phyloP scores from a whole-genome alignment of 2,329 filamentous ascomycete species.

The Fusarium pseudocircinatum region DNA sequence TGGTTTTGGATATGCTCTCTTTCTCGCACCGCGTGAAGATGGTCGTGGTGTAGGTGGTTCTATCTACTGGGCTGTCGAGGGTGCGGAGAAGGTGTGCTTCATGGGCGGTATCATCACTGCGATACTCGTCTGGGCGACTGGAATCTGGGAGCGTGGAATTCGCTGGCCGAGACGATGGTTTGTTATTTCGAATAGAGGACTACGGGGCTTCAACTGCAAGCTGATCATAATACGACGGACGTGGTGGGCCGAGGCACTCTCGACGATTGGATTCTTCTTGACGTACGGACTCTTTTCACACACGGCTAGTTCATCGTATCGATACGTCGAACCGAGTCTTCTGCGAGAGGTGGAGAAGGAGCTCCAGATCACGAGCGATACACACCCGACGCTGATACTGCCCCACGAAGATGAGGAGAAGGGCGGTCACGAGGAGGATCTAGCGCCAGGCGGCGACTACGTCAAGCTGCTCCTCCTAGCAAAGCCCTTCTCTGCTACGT shows the following conservation, averaged over 20 bases:
- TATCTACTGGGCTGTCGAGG: constrained; percentile 96
- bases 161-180: constrained; percentile 95
- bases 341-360: constrained; percentile 69
- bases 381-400: constrained; percentile 55
- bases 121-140: constrained; percentile 90
- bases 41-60: constrained; percentile 89
- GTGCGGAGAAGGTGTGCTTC: constrained; percentile 88
- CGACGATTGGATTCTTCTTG: constrained; percentile 78
- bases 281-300: constrained; percentile 79
- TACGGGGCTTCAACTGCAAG: constrained; percentile 95
- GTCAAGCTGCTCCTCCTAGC: constrained; percentile 90
- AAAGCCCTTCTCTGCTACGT: constrained; percentile 94
- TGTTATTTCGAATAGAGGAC: constrained; percentile 84
- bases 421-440: constrained; percentile 84
- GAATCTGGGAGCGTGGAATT: constrained; percentile 95
- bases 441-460: constrained; percentile 89
- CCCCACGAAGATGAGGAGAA: constrained; percentile 66
- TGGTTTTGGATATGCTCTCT: constrained; percentile 89
- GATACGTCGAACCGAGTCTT: constrained; percentile 75
- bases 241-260: constrained; percentile 81
- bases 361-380: constrained; percentile 58
- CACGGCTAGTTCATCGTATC: constrained; percentile 75
- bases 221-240: constrained; percentile 87
- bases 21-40: constrained; percentile 95
- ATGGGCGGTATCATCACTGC: constrained; percentile 90